Conservation (phyloP, 106 monocot genomes). For the Acanthochlamys bracteata region DNA sequence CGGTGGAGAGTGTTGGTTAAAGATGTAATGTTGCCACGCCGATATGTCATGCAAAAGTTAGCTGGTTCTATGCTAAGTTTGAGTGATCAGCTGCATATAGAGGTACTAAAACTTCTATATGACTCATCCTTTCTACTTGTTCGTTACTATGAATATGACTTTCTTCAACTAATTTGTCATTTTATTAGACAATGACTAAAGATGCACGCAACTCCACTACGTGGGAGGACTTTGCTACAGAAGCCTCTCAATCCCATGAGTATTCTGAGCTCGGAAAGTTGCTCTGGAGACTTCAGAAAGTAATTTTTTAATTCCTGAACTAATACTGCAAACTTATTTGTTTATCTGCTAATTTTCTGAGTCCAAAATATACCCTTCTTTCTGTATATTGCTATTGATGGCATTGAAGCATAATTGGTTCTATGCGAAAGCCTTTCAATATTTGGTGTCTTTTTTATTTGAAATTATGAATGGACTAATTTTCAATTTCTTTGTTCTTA, state of each 20-base stretch:
- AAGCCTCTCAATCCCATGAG: constrained; percentile 50
- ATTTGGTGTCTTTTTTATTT: too few species aligned
- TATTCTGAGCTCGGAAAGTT: constrained; percentile 70
- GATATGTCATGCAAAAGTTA: constrained; percentile 67
- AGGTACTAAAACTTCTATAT: constrained; percentile 31
- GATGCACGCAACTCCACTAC: constrained; percentile 43
- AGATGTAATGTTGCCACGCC: constrained; percentile 50
- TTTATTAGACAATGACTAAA: constrained; percentile 53
- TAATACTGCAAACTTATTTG: too few species aligned
- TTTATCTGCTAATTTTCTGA: too few species aligned
- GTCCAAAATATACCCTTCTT: constrained; percentile 1
- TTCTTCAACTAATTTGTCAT: not conserved
- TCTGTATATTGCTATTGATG: too few species aligned
- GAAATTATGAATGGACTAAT: too few species aligned
- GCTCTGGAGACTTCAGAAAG: constrained; percentile 72
- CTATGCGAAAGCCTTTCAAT: too few species aligned
- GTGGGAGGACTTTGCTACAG: constrained; percentile 76
- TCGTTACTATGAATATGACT: too few species aligned
- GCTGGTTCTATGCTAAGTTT: constrained; percentile 59
- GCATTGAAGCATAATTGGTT: too few species aligned
- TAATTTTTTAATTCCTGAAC: constrained; percentile 23
- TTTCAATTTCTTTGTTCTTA: too few species aligned
- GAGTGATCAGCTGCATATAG: constrained; percentile 57
- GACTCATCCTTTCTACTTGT: not conserved
- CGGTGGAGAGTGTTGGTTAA: constrained; percentile 77